A percentile compares a stretch with the other conserved stretches of the same genome.
Evolutionary conservation across 805 yeast species (phyloP).

Genomic region (Novakomyces olei): DNA sequence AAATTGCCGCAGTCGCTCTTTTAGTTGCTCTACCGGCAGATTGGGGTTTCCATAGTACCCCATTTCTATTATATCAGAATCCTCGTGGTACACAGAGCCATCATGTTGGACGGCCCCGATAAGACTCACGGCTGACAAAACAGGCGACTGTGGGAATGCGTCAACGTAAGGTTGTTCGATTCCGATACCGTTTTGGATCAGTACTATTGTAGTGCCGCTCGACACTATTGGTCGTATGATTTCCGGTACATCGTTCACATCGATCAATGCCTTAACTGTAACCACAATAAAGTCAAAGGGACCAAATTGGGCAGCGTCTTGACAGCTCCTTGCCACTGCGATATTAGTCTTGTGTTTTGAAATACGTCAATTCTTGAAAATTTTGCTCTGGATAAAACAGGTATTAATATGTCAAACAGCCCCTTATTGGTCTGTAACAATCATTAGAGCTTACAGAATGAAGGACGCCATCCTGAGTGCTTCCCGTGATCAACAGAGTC

Average conservation of each 20-base stretch:
- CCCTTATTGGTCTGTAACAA: too few relatives aligned
- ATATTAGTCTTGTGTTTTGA: too few relatives aligned
- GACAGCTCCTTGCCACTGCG: too few relatives aligned
- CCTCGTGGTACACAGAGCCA: slow-evolving; percentile 29
- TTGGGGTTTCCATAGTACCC: slow-evolving; percentile 29
- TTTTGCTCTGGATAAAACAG: too few relatives aligned
- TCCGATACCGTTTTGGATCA: slow-evolving; percentile 45
- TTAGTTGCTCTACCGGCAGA: not conserved
- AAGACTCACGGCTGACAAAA: too few relatives aligned
- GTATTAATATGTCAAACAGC: too few relatives aligned
- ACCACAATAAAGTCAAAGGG: too few relatives aligned
- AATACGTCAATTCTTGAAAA: too few relatives aligned
- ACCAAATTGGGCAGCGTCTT: too few relatives aligned
- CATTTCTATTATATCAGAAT: slow-evolving; percentile 25
- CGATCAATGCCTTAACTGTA: too few relatives aligned
- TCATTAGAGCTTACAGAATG: too few relatives aligned
- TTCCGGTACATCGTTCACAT: slow-evolving; percentile 32
- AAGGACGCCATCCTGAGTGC: slow-evolving; percentile 35
- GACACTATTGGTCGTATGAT: slow-evolving; percentile 27
- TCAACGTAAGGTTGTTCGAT: slow-evolving; percentile 31
- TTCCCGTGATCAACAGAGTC: slow-evolving; percentile 42
- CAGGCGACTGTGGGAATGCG: slow-evolving; percentile 23
- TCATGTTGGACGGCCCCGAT: too few relatives aligned
- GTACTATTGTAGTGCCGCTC: slow-evolving; percentile 24
- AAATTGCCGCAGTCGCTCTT: not conserved